Conservation (phyloP, 495 filamentous ascomycete genomes). For the Neurospora discreta region DNA sequence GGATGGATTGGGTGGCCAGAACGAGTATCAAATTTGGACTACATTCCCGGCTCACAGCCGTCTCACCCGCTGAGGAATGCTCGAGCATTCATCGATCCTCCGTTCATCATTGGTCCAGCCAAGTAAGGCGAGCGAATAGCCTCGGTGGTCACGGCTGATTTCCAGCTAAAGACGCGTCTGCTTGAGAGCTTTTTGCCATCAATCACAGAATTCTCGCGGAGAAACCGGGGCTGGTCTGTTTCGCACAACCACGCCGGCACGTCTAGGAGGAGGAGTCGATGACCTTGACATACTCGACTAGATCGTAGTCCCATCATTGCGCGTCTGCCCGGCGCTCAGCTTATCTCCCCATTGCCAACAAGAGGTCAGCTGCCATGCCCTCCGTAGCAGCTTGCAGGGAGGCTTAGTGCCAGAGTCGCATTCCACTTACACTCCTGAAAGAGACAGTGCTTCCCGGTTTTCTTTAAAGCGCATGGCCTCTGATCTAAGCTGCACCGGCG, state of each 20-base stretch:
- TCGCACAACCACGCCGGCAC: not conserved
- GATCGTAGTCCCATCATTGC: conserved; percentile 47
- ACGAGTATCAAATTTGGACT: not conserved
- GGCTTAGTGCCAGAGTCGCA: conserved; percentile 41
- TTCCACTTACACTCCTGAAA: conserved; percentile 43
- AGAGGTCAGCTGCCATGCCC: conserved; percentile 45
- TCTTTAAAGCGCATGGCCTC: conserved; percentile 44
- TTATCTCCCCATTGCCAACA: conserved; percentile 55
- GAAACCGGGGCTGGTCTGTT: not conserved
- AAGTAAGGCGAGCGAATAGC: not conserved
- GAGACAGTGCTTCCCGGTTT: conserved; percentile 50
- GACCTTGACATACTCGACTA: conserved; percentile 47
- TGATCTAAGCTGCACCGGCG: conserved; percentile 45
- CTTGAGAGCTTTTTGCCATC: not conserved
- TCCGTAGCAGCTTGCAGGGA: conserved; percentile 33
- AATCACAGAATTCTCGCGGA: not conserved
- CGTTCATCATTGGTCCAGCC: not conserved
- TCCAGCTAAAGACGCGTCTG: not conserved
- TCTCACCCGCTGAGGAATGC: not conserved
- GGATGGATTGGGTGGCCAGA: not conserved
- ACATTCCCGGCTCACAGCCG: not conserved
- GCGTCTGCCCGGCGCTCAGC: conserved; percentile 38
- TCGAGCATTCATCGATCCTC: not conserved
- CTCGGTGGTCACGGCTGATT: not conserved
- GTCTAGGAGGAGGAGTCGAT: conserved; percentile 16